Conservation (phyloP, 2,329 filamentous ascomycete genomes). For the Cladosporium cucumerinum region DNA sequence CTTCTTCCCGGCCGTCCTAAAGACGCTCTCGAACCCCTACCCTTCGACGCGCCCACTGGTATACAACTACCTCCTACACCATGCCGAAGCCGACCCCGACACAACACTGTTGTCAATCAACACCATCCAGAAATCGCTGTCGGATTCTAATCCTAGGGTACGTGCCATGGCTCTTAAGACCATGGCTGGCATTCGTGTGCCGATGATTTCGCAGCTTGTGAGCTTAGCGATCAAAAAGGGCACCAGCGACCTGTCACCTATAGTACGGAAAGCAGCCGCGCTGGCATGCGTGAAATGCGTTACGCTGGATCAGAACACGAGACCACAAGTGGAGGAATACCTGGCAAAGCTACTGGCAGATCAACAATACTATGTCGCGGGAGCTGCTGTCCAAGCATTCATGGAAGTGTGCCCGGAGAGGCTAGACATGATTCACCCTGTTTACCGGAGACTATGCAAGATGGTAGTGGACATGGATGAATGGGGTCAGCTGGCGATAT, state of each 20-base stretch:
- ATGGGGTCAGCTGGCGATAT: constrained; percentile 85
- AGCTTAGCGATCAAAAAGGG: constrained; percentile 94
- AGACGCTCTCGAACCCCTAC: constrained; percentile 92
- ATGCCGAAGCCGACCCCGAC: constrained; percentile 94
- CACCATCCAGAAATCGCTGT: constrained; percentile 96
- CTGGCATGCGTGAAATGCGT: constrained; percentile 96
- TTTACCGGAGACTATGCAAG: constrained; percentile 79
- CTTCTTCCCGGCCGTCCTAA: constrained; percentile 97
- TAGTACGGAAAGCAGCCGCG: constrained; percentile 88
- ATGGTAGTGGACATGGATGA: constrained; percentile 99
- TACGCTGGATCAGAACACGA: constrained; percentile 77
- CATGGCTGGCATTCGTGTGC: constrained; percentile 96
- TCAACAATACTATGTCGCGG: constrained; percentile 94
- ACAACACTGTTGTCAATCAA: constrained; percentile 95
- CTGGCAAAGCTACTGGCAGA: constrained; percentile 76
- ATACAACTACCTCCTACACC: constrained; percentile 95
- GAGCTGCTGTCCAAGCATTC: constrained; percentile 85
- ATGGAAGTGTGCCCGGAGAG: constrained; percentile 84
- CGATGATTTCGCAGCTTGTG: constrained; percentile 96
- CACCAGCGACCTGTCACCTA: constrained; percentile 86
- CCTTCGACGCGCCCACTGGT: constrained; percentile 97
- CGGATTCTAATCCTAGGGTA: constrained; percentile 84
- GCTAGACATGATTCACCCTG: constrained; percentile 83
- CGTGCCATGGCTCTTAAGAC: constrained; percentile 89
- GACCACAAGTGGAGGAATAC: constrained; percentile 81